phyloP scores from a whole-genome alignment of 345 rosid species.

The Moringa oleifera region DNA sequence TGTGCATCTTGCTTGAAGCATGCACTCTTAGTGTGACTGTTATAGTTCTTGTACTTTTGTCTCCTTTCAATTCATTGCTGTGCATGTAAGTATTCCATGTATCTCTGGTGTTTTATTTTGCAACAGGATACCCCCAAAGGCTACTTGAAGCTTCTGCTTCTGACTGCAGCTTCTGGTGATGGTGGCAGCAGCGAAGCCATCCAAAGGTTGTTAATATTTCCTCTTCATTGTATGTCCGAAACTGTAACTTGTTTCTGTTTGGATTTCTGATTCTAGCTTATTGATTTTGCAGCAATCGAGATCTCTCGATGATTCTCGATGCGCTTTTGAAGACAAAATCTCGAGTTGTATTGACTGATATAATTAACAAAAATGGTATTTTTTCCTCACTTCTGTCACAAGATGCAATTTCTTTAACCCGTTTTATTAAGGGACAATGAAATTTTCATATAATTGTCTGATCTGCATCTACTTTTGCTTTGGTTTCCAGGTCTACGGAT shows the following conservation, averaged over 20 bases:
- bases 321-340: slow-evolving; percentile 97
- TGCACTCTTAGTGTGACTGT: slow-evolving; percentile 7
- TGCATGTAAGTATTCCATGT: not conserved
- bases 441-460: slow-evolving; percentile 5
- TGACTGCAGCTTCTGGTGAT: slow-evolving; percentile 94
- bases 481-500: slow-evolving; percentile 71
- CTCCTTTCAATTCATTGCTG: not conserved
- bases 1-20: slow-evolving; percentile 4
- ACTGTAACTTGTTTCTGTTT: slow-evolving; percentile 6
- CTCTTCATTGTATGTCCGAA: slow-evolving; percentile 12
- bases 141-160: slow-evolving; percentile 91
- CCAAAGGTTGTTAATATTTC: slow-evolving; percentile 56
- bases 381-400: slow-evolving; percentile 16
- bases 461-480: slow-evolving; percentile 15
- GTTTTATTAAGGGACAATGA: slow-evolving; percentile 4
- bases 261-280: slow-evolving; percentile 20
- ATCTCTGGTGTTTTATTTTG: slow-evolving; percentile 22
- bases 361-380: slow-evolving; percentile 87
- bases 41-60: not conserved
- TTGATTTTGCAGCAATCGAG: slow-evolving; percentile 77
- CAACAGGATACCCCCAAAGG: slow-evolving; percentile 86
- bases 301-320: slow-evolving; percentile 98
- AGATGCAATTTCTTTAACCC: slow-evolving; percentile 13
- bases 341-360: slow-evolving; percentile 64
- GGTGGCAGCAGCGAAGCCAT: slow-evolving; percentile 79